Base-by-base conservation (phyloP, 2,329 filamentous ascomycete genomes). In the Penicillium griseofulvum region DNA sequence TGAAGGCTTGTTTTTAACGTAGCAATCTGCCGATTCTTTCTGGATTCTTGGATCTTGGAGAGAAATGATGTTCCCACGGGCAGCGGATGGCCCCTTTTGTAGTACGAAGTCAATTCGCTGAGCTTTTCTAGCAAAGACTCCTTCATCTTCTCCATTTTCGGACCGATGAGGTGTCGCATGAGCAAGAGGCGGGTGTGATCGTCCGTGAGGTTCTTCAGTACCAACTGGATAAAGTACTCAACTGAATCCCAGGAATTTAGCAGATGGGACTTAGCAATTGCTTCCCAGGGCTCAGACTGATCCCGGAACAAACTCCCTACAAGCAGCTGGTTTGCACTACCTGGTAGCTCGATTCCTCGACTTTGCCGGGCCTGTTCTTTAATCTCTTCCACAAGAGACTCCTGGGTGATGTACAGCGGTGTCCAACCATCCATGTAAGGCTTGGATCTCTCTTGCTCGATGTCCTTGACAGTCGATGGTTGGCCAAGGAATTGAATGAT, bases 331-430 rank as follows among this genome's bases (percentile, higher is more conserved):
- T 74, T 73, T 17, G 68, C 63, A 16, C 50, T 67, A 9, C 73
- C 73, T 7, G 73, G 70, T 0, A 74, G 54, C 46, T 76, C 72
- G n/a, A 67, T 60, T 0, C 71, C 72, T 12, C 67, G 54, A n/a
- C 61, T 67, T 16, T 57, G 46, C 2, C 60, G 62, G 12, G 67
- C 65, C 24, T 73, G 63, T 38, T 72, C 61, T 14, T 53, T 60
- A 19, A 63, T 55, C 14, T 73, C 63, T 0, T 56, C 12, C 17
- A 62, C 56, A 0, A 68, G 12, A 0, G 19, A 26, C 1, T 39
- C 7, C 1, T 53, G 55, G 7, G 8, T 6, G 1, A 65, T 28
- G 7, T 48, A 48, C 4, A 55, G 17, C 2, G 57, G 56, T 0
- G 10, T 36, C 63, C 59, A 65, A 4, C 16, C 29, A 1, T 55